These are phyloP conservation scores for Dioscorea alata DNA, from an alignment of 106 monocot species.

Conservation along the genomic window DNA sequence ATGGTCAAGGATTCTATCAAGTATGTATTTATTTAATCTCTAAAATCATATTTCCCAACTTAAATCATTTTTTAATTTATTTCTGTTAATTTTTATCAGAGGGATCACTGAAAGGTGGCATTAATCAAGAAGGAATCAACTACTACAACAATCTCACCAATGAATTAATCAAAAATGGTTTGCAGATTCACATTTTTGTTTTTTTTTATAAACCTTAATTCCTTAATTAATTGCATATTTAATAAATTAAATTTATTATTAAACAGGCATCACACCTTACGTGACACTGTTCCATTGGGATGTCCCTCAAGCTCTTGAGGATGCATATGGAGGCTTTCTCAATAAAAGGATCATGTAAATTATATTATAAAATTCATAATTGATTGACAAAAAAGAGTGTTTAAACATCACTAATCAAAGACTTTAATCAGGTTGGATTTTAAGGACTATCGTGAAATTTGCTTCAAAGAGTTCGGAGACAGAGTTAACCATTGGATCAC, in stretches of 20 bases:
- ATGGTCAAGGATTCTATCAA: too few relatives aligned
- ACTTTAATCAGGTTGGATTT: conserved; percentile 2
- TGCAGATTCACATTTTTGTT: too few relatives aligned
- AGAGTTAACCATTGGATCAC: conserved; percentile 17
- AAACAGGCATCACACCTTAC: conserved; percentile 19
- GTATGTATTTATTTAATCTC: too few relatives aligned
- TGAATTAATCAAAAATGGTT: too few relatives aligned
- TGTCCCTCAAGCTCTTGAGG: conserved; percentile 28
- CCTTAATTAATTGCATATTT: too few relatives aligned
- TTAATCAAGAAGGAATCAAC: conserved; percentile 17
- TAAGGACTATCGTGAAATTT: neutral
- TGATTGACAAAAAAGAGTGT: too few relatives aligned
- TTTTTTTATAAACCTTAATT: too few relatives aligned
- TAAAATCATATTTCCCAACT: too few relatives aligned
- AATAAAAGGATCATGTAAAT: conserved; percentile 15
- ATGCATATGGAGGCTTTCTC: conserved; percentile 27
- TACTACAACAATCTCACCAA: conserved; percentile 18
- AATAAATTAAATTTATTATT: neutral
- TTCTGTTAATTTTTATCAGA: too few relatives aligned
- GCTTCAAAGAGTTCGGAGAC: conserved; percentile 8
- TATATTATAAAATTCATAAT: too few relatives aligned
- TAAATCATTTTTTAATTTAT: too few relatives aligned
- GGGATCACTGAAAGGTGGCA: conserved; percentile 8
- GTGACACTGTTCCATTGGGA: conserved; percentile 40
- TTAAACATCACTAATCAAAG: too few relatives aligned